Evolutionary conservation across 441 rosid genomes (phyloP), one percentile per base, ranked within the genome.

Genomic region (Arabidopsis hybrid): DNA sequence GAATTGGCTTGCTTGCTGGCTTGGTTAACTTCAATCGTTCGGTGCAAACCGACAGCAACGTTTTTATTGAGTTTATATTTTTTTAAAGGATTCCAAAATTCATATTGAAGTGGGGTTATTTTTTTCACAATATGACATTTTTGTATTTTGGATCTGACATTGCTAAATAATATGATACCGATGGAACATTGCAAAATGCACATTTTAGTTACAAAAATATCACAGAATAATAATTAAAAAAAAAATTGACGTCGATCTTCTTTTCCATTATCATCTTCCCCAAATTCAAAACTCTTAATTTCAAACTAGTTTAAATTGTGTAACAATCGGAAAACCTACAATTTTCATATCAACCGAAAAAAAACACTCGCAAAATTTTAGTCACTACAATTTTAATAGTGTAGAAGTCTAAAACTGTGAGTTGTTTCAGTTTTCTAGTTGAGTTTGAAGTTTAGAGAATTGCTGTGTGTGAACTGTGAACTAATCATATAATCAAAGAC

Each of bases 11-110:
- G 76, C 76, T 71, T 72, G 68, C 31, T 70, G 53, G 6, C 69
- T 72, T 61, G 46, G 76, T 52, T 62, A 32, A 52, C 16, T 49
- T 9, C 2, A 2, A 7, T 63, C 65, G 58, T 47, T 72, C 26
- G 69, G 74, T 26, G 59, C 66, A 59, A 8, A 59, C 16, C 56
- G 76, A 72, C 76, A 62, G 11, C 62, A 72, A 62, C 76, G 69
- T 62, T 72, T 72, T 72, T 62, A 1, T 72, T 62, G 53, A 7
- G 18, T 61, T 40, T 6, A 32, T 42, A 46, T 46, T 51, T 1
- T 49, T 60, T 60, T 38, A 2, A 12, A 47, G 16, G n/a, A 10
- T 71, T 60, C 74, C 68, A 29, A 50, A 1, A 26, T 12, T 16
- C 11, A 12, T 34, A 21, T 16, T 56, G 11, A 0, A 43, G 16